Evolutionary conservation across 345 rosid genomes (phyloP), one percentile per base, ranked within the genome.

Genomic region (Camelina hispida): DNA sequence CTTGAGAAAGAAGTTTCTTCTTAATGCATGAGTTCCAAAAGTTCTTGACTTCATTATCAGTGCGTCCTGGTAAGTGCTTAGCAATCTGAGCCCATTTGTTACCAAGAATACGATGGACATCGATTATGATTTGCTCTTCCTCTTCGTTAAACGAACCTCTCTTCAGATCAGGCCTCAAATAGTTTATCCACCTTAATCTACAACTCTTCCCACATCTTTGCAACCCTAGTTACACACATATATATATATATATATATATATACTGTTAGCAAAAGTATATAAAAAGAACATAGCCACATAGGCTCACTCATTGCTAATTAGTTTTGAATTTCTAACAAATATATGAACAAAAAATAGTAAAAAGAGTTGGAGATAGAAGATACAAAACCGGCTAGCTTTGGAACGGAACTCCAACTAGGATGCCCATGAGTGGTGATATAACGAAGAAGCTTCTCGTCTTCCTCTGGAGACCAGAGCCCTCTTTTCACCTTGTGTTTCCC

Each of bases 381-480:
- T 50, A 50, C 13, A 15, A 50, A 74, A 88, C 89, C 91, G 15
- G 95, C 90, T 68, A 82, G 88, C 79, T 82, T 87, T 10, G 95
- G 91, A 79, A 89, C 88, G n/a, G 88, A 84, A 59, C 95, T 89
- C 95, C 95, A 89, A 68, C 88, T 84, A 9, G 90, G 87, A 82
- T 89, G 91, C 67, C 91, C 95, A 55, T 84, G 79, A 55, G 83
- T 22, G 46, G 91, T 86, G 81, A 87, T 84, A 65, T 85, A 80
- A 47, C 80, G 82, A 64, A 85, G 73, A 58, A 87, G 91, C 86
- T 79, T 87, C 37, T 85, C 87, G 44, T 89, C 94, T 84, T 89
- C 94, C 77, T 87, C 91, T 37, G 94, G 91, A 66, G 91, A 89
- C 91, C 95, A 89, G 62, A 89, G 67, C 2, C 95, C 95, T 80